Evolutionary conservation across 352 stramenopile species (phyloP), one percentile per base, ranked within the genome.

Genomic region (Peronospora farinosa): DNA sequence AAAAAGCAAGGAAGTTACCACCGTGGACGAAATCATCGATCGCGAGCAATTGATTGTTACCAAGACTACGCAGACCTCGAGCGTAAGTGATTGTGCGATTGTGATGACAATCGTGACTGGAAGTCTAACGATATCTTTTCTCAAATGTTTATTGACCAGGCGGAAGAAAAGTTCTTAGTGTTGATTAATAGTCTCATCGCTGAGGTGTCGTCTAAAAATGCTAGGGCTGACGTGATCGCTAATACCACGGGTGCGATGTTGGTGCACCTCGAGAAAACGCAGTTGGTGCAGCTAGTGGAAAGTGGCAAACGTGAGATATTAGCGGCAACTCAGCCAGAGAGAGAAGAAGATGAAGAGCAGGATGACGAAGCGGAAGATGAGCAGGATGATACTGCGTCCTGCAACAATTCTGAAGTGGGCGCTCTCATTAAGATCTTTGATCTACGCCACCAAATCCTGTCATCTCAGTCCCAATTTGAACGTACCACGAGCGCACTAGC

Each of bases 161-260:
- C 63, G 7, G 74, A 84, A 52, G 59, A 80, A 36, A 77, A 77
- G 35, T 85, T 89, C 13, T 41, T 86, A 25, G 32, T 57, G 7
- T 57, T 87, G 10, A 54, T 89, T 19, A 67, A 89, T 21, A 57
- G 49, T 9, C 54, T 87, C 37, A 86, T 89, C 45, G 62, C 63
- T 1, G 72, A 86, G 46, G 65, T 89, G 0, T 78, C 72, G 2
- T 82, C 71, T 9, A 78, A 74, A 47, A 58, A 65, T n/a, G 63
- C 84, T 19, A 59, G 78, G 11, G 65, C 73, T 42, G 59, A 74
- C 9, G 40, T 90, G 30, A 80, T 90, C 1, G 74, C 74, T 0
- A 86, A 85, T 57, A 88, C 70, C 33, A 90, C 78, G 0, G 78
- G 78, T 3, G 78, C 76, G 5, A 81, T 72, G n/a, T 43, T 90